phyloP scores from a whole-genome alignment of 495 filamentous ascomycete genomes.

The Achaetomiella virescens region DNA sequence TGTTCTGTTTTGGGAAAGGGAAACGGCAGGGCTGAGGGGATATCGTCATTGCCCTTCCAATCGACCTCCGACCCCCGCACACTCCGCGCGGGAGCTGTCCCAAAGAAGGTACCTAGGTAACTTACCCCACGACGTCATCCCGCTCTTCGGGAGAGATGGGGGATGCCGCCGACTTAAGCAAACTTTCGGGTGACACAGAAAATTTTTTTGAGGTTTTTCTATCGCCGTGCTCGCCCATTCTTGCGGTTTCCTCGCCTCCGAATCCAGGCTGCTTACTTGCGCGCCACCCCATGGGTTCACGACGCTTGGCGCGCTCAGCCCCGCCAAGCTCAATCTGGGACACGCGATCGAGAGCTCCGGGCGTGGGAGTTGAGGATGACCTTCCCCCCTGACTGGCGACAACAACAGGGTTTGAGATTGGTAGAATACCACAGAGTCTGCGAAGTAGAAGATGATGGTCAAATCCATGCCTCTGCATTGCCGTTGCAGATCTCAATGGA shows the following conservation, averaged over 20 bases:
- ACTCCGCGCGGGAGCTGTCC: not conserved
- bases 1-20: not conserved
- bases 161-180: not conserved
- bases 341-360: too few species aligned
- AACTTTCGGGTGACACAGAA: not conserved
- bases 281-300: too few species aligned
- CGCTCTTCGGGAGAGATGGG: not conserved
- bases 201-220: not conserved
- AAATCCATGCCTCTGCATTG: not conserved
- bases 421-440: not conserved
- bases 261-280: too few species aligned
- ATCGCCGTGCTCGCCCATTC: not conserved
- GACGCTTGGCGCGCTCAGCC: too few species aligned
- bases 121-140: slow-evolving; percentile 7
- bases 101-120: too few species aligned
- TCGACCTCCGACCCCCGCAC: not conserved
- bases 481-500: not conserved
- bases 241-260: not conserved
- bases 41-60: not conserved
- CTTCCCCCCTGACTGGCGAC: too few species aligned
- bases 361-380: too few species aligned
- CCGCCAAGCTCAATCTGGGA: too few species aligned
- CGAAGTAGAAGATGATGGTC: too few species aligned
- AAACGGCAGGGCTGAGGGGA: not conserved
- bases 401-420: too few species aligned